These are phyloP conservation scores for Mytilinidion resinicola DNA, from an alignment of 495 filamentous ascomycete species.

Conservation along the genomic window DNA sequence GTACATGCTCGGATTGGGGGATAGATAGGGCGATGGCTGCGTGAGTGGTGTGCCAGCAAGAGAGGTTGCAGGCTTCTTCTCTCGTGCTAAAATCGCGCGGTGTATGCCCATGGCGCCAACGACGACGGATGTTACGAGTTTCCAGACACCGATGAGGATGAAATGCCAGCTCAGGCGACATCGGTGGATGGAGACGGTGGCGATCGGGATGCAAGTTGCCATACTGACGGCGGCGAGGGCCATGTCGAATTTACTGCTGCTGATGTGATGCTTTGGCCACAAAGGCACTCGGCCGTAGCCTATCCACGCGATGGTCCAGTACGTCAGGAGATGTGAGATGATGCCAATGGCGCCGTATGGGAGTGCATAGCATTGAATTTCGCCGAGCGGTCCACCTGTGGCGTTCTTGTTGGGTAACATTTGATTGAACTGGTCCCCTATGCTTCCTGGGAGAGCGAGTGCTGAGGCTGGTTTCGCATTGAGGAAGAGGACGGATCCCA, in stretches of 20 bases:
- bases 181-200: constrained; percentile 8
- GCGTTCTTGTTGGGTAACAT: constrained; percentile 5
- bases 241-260: constrained; percentile 1
- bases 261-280: constrained; percentile 6
- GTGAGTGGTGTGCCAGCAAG: neutral
- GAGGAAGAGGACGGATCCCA: neutral
- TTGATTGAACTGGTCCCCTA: constrained; percentile 2
- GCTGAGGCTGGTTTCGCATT: constrained; percentile 7
- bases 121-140: constrained; percentile 9
- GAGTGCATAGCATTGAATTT: constrained; percentile 18
- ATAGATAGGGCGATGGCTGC: neutral
- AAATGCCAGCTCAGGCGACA: constrained; percentile 14
- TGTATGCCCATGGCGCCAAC: constrained; percentile 5
- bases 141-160: constrained; percentile 14
- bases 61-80: neutral
- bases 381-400: constrained; percentile 7
- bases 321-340: constrained; percentile 15
- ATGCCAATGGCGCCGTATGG: constrained; percentile 14
- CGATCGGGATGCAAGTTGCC: constrained; percentile 7
- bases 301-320: constrained; percentile 16
- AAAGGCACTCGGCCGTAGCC: constrained; percentile 1
- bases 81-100: constrained; percentile 1
- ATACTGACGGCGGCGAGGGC: neutral
- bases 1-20: neutral
- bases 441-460: neutral